Percentiles rank a stretch among this genome's conserved stretches.
Conservation (phyloP, 352 stramenopile species). For the Achlya hypogyna region DNA sequence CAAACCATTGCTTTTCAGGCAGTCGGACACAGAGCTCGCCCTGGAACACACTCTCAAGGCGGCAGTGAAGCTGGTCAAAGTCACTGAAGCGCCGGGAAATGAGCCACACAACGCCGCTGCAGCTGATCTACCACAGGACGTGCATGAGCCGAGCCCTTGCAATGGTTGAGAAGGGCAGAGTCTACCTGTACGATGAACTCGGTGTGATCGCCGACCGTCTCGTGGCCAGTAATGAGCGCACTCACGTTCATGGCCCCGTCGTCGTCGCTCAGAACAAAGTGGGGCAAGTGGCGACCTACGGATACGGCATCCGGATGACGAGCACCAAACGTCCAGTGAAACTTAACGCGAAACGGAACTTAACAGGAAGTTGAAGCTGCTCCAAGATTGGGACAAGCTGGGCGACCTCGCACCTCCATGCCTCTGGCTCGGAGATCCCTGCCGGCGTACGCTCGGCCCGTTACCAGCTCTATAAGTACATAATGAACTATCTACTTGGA, state of each 20-base stretch:
- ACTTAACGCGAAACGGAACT: too few relatives aligned
- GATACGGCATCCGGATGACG: not conserved
- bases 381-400: too few relatives aligned
- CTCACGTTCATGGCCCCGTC: slow-evolving; percentile 43
- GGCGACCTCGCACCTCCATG: too few relatives aligned
- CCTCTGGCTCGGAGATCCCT: too few relatives aligned
- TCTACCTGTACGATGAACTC: slow-evolving; percentile 71
- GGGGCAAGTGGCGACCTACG: not conserved
- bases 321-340: too few relatives aligned
- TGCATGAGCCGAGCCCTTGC: not conserved
- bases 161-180: not conserved
- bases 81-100: slow-evolving; percentile 80
- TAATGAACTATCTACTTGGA: too few relatives aligned
- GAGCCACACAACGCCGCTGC: slow-evolving; percentile 71
- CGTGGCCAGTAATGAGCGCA: slow-evolving; percentile 70
- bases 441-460: too few relatives aligned
- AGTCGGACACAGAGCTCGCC: slow-evolving; percentile 58
- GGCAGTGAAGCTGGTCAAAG: slow-evolving; percentile 79
- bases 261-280: not conserved
- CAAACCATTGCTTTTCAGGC: slow-evolving; percentile 84
- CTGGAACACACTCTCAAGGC: slow-evolving; percentile 57
- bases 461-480: too few relatives aligned
- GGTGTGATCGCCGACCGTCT: slow-evolving; percentile 78
- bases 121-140: slow-evolving; percentile 46
- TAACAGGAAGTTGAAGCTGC: too few relatives aligned